A percentile compares a stretch with the other conserved stretches of the same genome.
These are phyloP conservation scores for Talaromyces nanjingensis DNA, from an alignment of 495 filamentous ascomycete species.

Conservation along the genomic window DNA sequence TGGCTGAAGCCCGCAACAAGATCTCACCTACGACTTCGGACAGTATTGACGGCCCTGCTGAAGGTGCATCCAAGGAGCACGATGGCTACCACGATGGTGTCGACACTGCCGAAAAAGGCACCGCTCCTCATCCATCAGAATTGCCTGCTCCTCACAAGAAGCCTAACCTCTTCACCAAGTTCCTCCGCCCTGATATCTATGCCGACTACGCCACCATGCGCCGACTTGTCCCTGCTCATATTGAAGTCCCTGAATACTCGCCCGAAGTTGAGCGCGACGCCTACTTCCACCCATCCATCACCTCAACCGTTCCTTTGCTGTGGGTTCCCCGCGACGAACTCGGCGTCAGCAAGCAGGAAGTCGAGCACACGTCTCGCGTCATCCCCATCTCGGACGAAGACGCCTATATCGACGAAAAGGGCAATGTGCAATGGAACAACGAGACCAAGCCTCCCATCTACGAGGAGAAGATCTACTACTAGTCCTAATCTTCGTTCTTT, in stretches of 20 bases:
- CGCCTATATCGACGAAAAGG: conserved; percentile 72
- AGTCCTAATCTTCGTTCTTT: conserved; percentile 8
- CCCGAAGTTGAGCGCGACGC: conserved; percentile 58
- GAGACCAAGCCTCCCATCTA: conserved; percentile 74
- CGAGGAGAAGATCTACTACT: conserved; percentile 59
- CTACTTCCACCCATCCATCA: conserved; percentile 71
- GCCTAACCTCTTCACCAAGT: conserved; percentile 57
- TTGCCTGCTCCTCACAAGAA: conserved; percentile 33
- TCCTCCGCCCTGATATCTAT: conserved; percentile 72
- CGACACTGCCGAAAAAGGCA: conserved; percentile 33
- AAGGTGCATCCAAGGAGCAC: conserved; percentile 20
- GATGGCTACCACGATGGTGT: conserved; percentile 23
- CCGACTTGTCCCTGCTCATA: conserved; percentile 56
- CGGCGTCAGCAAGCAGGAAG: conserved; percentile 73
- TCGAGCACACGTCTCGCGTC: conserved; percentile 60
- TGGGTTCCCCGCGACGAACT: conserved; percentile 78
- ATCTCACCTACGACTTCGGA: conserved; percentile 18
- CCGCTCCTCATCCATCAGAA: conserved; percentile 11
- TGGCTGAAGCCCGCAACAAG: conserved; percentile 38
- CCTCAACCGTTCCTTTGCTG: conserved; percentile 56
- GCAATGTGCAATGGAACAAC: conserved; percentile 67
- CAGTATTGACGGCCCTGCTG: conserved; percentile 20
- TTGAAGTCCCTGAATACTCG: conserved; percentile 45
- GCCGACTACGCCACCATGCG: conserved; percentile 65
- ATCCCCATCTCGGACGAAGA: conserved; percentile 81